These are phyloP conservation scores for Trypanosomatidae sp. DNA, from an alignment of 208 protist species.

Conservation along the genomic window DNA sequence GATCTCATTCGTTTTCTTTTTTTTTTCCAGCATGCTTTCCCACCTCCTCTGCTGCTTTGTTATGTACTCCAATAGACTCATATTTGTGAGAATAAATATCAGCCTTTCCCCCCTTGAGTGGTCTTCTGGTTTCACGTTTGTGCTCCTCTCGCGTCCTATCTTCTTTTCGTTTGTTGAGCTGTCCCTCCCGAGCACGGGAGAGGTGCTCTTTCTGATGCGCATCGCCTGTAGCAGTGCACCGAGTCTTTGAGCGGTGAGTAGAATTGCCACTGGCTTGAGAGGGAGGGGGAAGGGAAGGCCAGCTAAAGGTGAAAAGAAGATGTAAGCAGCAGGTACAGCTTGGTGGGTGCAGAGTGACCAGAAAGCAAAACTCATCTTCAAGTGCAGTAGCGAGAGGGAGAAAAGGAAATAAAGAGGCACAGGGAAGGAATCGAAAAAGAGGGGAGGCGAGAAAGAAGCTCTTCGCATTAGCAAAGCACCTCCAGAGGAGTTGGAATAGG, in stretches of 20 bases:
- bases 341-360: neutral
- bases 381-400: neutral
- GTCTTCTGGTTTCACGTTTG: neutral
- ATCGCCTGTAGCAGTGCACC: neutral
- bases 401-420: neutral
- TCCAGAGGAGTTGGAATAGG: constrained; percentile 2
- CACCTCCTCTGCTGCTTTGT: neutral
- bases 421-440: neutral
- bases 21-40: neutral
- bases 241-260: neutral
- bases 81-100: neutral
- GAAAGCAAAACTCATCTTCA: neutral
- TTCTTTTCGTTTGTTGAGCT: neutral
- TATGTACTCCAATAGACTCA: neutral
- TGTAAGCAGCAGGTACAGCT: neutral
- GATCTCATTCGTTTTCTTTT: neutral
- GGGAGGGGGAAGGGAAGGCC: neutral
- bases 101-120: neutral
- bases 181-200: neutral
- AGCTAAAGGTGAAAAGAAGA: neutral
- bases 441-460: neutral
- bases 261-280: neutral
- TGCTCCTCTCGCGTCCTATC: neutral
- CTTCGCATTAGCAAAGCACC: neutral
- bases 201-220: neutral